phyloP scores from a whole-genome alignment of 306 rosid genomes.

The Castanospermum australe region DNA sequence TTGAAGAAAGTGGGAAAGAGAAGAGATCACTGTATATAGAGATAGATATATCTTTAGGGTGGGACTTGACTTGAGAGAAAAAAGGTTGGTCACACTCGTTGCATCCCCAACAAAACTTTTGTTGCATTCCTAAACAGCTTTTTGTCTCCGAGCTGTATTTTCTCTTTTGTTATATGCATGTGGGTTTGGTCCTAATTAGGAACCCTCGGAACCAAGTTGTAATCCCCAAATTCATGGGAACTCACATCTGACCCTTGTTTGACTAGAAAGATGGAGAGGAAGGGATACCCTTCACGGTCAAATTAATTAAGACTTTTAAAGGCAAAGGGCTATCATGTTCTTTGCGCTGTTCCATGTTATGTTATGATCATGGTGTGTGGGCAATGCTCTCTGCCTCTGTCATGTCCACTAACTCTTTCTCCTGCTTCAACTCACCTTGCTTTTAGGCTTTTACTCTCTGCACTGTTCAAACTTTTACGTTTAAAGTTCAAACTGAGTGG shows the following conservation, averaged over 20 bases:
- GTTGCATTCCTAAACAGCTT: slow-evolving; percentile 11
- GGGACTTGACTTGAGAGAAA: slow-evolving; percentile 22
- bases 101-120: slow-evolving; percentile 23
- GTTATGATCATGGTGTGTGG: slow-evolving; percentile 29
- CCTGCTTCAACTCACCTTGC: slow-evolving; percentile 17
- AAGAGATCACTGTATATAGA: neutral
- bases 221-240: slow-evolving; percentile 41
- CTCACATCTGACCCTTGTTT: slow-evolving; percentile 36
- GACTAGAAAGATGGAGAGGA: slow-evolving; percentile 18
- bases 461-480: too few relatives aligned
- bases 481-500: slow-evolving; percentile 14
- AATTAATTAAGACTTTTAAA: slow-evolving; percentile 26
- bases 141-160: neutral
- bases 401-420: slow-evolving; percentile 24
- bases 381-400: slow-evolving; percentile 13
- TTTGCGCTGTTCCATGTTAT: slow-evolving; percentile 28
- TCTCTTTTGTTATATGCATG: neutral
- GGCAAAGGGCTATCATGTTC: slow-evolving; percentile 10
- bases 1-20: slow-evolving; percentile 8
- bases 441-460: slow-evolving; percentile 31
- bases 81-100: slow-evolving; percentile 14
- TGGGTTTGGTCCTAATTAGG: slow-evolving; percentile 21
- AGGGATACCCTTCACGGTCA: slow-evolving; percentile 16
- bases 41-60: neutral
- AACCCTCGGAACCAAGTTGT: slow-evolving; percentile 23